Conservation (phyloP, 2,329 filamentous ascomycete genomes). For the Penicillium sp. region DNA sequence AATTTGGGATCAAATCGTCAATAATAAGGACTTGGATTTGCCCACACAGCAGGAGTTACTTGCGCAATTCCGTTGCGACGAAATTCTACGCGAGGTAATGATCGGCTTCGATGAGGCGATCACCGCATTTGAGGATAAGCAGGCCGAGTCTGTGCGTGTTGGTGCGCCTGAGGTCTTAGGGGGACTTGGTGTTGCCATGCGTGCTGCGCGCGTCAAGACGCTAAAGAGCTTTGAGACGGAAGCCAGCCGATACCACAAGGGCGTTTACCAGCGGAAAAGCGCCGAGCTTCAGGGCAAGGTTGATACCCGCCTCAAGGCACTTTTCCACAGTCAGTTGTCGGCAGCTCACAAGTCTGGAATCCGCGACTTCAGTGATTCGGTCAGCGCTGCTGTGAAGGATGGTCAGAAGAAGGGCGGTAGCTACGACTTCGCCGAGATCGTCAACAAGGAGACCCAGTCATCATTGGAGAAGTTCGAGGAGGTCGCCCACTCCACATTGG, state of each 20-base stretch:
- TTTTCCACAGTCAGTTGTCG: conserved; percentile 84
- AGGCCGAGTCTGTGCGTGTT: conserved; percentile 68
- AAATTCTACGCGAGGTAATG: conserved; percentile 87
- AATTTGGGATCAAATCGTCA: conserved; percentile 97
- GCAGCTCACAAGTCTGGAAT: conserved; percentile 89
- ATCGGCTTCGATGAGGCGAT: conserved; percentile 80
- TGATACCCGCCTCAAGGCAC: conserved; percentile 78
- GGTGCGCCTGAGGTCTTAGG: conserved; percentile 71
- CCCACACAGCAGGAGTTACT: conserved; percentile 96
- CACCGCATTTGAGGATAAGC: conserved; percentile 77
- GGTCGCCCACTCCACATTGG: conserved; percentile 69
- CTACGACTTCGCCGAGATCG: conserved; percentile 96
- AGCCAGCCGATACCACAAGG: conserved; percentile 94
- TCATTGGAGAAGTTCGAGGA: conserved; percentile 71
- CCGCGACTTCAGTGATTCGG: conserved; percentile 78
- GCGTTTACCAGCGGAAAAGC: conserved; percentile 82
- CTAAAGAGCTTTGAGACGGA: conserved; percentile 84
- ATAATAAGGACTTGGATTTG: conserved; percentile 96
- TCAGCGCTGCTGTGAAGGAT: conserved; percentile 79
- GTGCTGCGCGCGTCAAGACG: conserved; percentile 66
- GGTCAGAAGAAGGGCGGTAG: conserved; percentile 87
- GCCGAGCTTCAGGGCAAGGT: conserved; percentile 82
- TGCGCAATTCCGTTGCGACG: conserved; percentile 95
- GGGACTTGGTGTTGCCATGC: conserved; percentile 72
- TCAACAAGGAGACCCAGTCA: conserved; percentile 74